Evolutionary conservation across 768 basidiomycete species (phyloP), one percentile per base, ranked within the genome.

Genomic region (Serendipita sp.): DNA sequence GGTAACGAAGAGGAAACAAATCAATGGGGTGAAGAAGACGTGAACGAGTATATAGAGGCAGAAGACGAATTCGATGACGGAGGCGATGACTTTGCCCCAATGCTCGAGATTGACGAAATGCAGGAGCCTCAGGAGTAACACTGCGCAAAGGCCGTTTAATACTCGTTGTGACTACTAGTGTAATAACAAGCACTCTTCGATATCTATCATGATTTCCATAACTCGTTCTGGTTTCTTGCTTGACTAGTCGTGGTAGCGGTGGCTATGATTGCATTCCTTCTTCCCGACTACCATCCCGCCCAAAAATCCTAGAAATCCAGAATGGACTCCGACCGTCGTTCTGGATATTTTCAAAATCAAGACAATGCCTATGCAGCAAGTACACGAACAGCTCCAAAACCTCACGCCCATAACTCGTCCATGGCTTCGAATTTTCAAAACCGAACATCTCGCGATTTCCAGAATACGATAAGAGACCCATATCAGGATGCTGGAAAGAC

Each of bases 391-490:
- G 32, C 30, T 7, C 1, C 48, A 35, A 13, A 10, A 18, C 3
- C 30, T 16, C 24, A 54, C 18, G 53, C 64, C 54, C 56, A 37
- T 18, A 16, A 38, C 51, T 3, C 10, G 28, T 28, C 64, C 32
- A n/a, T 32, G n/a, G 54, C n/a, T 32, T 16, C 47, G 30, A 34
- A 34, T 47, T 64, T 47, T 30, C 32, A 15, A 13, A 37, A 44
- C 51, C 64, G 24, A 18, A 8, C 47, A 38, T 15, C 48, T 15
- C 48, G 11, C 35, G 53, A 24, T 16, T 4, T 24, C 24, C 34
- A 65, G 63, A 64, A 64, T 46, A 37, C 67, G 63, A 30, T 45
- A 44, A 66, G 63, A 54, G 64, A 63, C 64, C 30, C 67, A 67
- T 28, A 56, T 44, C 34, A 65, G 56, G 28, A 54, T 32, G 32